These are phyloP conservation scores for Saccharomycopsis sp. DNA, from an alignment of 805 yeast genomes.

Conservation along the genomic window DNA sequence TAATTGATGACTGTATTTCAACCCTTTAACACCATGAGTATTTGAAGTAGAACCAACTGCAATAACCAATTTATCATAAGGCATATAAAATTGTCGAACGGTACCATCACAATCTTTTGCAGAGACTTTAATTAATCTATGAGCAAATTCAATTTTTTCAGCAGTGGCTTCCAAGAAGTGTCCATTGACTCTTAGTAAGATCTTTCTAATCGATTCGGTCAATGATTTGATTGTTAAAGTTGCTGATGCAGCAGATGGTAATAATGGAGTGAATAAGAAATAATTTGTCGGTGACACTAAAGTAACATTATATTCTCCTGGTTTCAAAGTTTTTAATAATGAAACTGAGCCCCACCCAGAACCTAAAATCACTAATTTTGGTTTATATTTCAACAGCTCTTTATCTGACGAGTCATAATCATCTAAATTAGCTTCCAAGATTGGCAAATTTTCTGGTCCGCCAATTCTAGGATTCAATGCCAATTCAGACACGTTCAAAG, in stretches of 20 bases:
- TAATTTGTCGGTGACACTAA: slow-evolving; percentile 64
- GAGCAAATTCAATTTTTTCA: slow-evolving; percentile 48
- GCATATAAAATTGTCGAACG: slow-evolving; percentile 45
- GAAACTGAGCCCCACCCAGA: slow-evolving; percentile 71
- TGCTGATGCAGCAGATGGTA: slow-evolving; percentile 67
- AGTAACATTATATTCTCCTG: slow-evolving; percentile 55
- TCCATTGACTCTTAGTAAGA: slow-evolving; percentile 46
- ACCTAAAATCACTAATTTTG: slow-evolving; percentile 55
- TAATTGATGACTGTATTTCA: slow-evolving; percentile 51
- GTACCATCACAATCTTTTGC: slow-evolving; percentile 36
- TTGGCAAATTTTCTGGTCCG: slow-evolving; percentile 68
- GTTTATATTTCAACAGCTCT: slow-evolving; percentile 40
- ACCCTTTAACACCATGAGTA: slow-evolving; percentile 67
- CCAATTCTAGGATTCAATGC: slow-evolving; percentile 53
- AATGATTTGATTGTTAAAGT: slow-evolving; percentile 59
- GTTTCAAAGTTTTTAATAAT: slow-evolving; percentile 42
- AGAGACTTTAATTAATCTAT: slow-evolving; percentile 50
- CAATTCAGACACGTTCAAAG: slow-evolving; percentile 39
- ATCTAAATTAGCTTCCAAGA: slow-evolving; percentile 49
- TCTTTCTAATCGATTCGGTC: slow-evolving; percentile 55
- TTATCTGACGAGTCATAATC: slow-evolving; percentile 46
- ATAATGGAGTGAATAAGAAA: slow-evolving; percentile 61
- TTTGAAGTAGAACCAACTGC: slow-evolving; percentile 66
- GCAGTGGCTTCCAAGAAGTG: slow-evolving; percentile 60
- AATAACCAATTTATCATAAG: slow-evolving; percentile 63